Percentiles rank a stretch among this genome's conserved stretches.
phyloP scores from a whole-genome alignment of 2,329 filamentous ascomycete genomes.

The Monosporascus sp. region DNA sequence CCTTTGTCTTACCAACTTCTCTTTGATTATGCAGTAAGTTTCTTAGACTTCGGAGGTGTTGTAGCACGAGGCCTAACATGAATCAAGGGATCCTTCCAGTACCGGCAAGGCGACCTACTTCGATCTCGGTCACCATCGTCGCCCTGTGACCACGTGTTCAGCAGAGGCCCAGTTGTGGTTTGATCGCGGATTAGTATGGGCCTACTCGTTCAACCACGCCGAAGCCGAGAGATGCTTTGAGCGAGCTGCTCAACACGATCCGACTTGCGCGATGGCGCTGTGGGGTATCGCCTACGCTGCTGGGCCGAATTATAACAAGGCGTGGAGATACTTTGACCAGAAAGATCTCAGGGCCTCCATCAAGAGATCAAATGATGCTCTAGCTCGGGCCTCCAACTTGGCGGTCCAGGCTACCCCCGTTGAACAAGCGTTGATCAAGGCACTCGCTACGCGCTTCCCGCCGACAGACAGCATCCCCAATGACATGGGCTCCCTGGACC shows the following conservation, averaged over 20 bases:
- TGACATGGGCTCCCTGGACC: constrained; percentile 6
- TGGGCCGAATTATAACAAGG: constrained; percentile 45
- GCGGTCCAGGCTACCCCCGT: neutral
- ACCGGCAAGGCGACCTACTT: too few species aligned
- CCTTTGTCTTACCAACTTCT: too few species aligned
- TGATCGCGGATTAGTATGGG: constrained; percentile 51
- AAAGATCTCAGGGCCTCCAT: constrained; percentile 8
- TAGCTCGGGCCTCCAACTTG: neutral
- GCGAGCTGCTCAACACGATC: constrained; percentile 37
- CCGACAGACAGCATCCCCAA: neutral
- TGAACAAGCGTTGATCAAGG: constrained; percentile 12
- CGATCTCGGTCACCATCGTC: constrained; percentile 43
- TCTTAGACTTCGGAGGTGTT: too few species aligned
- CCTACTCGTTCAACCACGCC: constrained; percentile 56
- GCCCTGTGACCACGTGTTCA: constrained; percentile 38
- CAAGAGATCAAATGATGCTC: constrained; percentile 4
- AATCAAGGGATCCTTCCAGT: too few species aligned
- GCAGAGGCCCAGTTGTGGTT: constrained; percentile 49
- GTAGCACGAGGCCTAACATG: too few species aligned
- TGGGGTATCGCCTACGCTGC: constrained; percentile 51
- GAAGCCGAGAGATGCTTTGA: constrained; percentile 47
- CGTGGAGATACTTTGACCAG: constrained; percentile 15
- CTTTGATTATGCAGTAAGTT: too few species aligned
- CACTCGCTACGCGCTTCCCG: constrained; percentile 9
- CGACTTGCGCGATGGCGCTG: constrained; percentile 39